A percentile compares a stretch with the other conserved stretches of the same genome.
These are phyloP conservation scores for Haplographium delicatum DNA, from an alignment of 495 filamentous ascomycete species.

Conservation along the genomic window DNA sequence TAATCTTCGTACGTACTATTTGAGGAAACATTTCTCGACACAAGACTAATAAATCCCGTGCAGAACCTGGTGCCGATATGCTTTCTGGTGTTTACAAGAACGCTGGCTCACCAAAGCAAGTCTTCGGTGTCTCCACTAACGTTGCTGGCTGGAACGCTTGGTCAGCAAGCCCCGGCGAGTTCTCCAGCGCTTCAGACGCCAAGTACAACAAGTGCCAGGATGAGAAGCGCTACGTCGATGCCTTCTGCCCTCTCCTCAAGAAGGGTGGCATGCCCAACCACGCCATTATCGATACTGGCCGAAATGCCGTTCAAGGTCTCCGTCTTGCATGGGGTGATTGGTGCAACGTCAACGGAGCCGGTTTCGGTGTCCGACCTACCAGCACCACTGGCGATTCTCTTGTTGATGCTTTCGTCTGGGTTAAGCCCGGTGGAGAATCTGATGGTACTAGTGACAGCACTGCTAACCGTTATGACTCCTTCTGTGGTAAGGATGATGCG, in stretches of 20 bases:
- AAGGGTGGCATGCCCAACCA: slow-evolving; percentile 60
- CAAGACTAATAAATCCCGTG: not conserved
- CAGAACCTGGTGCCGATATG: slow-evolving; percentile 57
- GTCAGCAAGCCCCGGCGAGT: slow-evolving; percentile 55
- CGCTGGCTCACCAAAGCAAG: slow-evolving; percentile 56
- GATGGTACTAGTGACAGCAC: slow-evolving; percentile 64
- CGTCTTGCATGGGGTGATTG: slow-evolving; percentile 72
- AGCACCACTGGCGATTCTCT: slow-evolving; percentile 54
- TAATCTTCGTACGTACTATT: slow-evolving; percentile 50
- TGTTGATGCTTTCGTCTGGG: slow-evolving; percentile 73
- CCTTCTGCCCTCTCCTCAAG: slow-evolving; percentile 55
- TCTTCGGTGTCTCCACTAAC: slow-evolving; percentile 72
- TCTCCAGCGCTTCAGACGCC: slow-evolving; percentile 49
- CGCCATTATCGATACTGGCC: slow-evolving; percentile 61
- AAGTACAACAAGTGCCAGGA: slow-evolving; percentile 56
- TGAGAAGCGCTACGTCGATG: slow-evolving; percentile 67
- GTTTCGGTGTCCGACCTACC: slow-evolving; percentile 66
- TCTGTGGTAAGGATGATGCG: slow-evolving; percentile 54
- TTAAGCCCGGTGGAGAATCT: slow-evolving; percentile 77
- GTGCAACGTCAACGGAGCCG: slow-evolving; percentile 74
- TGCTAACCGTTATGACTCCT: slow-evolving; percentile 62
- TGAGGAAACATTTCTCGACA: too few relatives aligned
- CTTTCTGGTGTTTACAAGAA: slow-evolving; percentile 61
- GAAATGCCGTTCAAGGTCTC: slow-evolving; percentile 62
- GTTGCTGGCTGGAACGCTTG: slow-evolving; percentile 71